Base-by-base conservation (phyloP, 2,329 filamentous ascomycete genomes). In the Ophiostoma piceae region DNA sequence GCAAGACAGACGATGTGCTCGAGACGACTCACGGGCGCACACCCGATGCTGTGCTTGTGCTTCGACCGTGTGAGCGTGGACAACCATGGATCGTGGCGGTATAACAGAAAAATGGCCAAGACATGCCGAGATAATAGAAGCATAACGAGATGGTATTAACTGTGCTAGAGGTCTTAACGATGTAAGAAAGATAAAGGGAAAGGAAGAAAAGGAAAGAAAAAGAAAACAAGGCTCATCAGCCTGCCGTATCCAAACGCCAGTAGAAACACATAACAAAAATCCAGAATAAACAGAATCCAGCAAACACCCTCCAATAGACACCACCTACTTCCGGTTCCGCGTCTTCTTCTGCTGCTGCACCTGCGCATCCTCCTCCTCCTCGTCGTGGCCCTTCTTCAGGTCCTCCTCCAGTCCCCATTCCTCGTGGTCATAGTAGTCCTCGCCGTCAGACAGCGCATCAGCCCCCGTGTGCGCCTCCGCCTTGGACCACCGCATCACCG, bases 391-490 rank as follows among this genome's bases (percentile, higher is more conserved):
- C 80, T 95, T 95, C 77, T 92, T 90, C 8, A 94, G 80, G 74
- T 91, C 89, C 72, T 91, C 89, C 9, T 87, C 84, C 67, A 95
- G 78, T 0, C 86, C 87, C 91, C 91, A 94, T 79, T 92, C 90
- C 68, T 92, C 89, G 76, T 86, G 87, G 78, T 96, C 92, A 76
- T 93, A 94, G 90, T 91, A 96, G 77, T 96, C 92, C 81, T 96
- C 92, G 12, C 91, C 91, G 77, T 96, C 92, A 67, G 90, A 93
- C 88, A 95, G 88, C 88, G 79, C 76, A 88, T 87, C 22, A 5
- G 81, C 77, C 1, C 88, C 87, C 68, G 82, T 83, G 75, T 94
- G 92, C 29, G 85, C 91, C 79, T 94, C 92, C 1, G 92, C 89
- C 77, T 92, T 92, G 74, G 88, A 85, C 89, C 90, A 93, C 74